Evolutionary conservation across 164 flowering plant species (phyloP), one percentile per base, ranked within the genome.

Genomic region (Stephania yunnanensis): DNA sequence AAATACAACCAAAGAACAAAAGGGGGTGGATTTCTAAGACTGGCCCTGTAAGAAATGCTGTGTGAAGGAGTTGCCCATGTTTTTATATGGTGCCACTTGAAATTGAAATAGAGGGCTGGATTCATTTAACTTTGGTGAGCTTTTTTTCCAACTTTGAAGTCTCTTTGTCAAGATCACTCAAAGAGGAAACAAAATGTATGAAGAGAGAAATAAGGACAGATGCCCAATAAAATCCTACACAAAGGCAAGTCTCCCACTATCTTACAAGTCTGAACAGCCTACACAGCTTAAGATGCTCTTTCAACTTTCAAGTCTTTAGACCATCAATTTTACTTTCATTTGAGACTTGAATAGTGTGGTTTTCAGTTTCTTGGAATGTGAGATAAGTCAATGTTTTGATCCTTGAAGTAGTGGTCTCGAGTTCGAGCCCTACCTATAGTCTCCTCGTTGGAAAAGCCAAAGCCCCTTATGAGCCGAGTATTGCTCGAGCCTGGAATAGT

Each of bases 121-220:
- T 65, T 65, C 68, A 65, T 65, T 65, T 65, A 65, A 65, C 29
- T 65, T 65, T 25, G 68, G 68, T 65, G 29, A 31, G 68, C 9
- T 65, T 20, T 65, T 7, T 65, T 22, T 65, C 29, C 68, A 65
- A 25, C 22, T 20, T 25, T 63, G 68, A 65, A 65, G 68, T 13
- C 6, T 22, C 12, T 10, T 25, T 2, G 30, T 65, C 31, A 65
- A 20, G 68, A 65, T 31, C 29, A 63, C 55, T 50, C 55, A 50
- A 63, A 17, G 7, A 22, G 20, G 66, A 63, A 19, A 19, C 3
- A 25, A 65, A 65, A 12, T 2, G 11, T 22, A 20, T n/a, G 29
- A 65, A 65, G 68, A 4, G 29, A 65, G 12, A 25, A 65, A 65
- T 65, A 65, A 8, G 68, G 30, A 12, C 68, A 65, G 11, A 30